Percentiles rank a stretch among this genome's conserved stretches.
Conservation (phyloP, 306 rosid genomes). For the Cucurbita maxima region DNA sequence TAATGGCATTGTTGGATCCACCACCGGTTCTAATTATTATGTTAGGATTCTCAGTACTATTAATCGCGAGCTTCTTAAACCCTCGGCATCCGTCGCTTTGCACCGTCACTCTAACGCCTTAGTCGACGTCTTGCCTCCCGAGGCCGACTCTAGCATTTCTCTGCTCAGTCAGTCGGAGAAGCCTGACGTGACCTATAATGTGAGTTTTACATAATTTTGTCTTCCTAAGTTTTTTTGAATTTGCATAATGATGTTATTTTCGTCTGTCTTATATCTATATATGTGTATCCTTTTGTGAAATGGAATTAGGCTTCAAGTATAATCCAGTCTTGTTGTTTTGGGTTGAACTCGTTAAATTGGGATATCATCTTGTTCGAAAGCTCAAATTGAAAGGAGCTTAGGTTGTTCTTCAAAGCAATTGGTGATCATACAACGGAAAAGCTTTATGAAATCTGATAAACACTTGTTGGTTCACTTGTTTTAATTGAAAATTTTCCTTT, state of each 20-base stretch:
- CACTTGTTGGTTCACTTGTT: not conserved
- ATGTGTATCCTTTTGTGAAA: not conserved
- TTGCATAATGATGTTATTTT: not conserved
- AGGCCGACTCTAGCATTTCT: slow-evolving; percentile 93
- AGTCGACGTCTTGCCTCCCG: slow-evolving; percentile 93
- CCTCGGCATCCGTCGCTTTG: slow-evolving; percentile 86
- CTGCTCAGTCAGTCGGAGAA: slow-evolving; percentile 97
- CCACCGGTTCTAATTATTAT: slow-evolving; percentile 91
- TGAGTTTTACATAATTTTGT: slow-evolving; percentile 10
- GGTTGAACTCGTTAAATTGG: not conserved
- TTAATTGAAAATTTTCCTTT: not conserved
- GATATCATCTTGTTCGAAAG: not conserved
- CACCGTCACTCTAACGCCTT: slow-evolving; percentile 98
- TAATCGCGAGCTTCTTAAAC: slow-evolving; percentile 82
- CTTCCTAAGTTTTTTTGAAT: not conserved
- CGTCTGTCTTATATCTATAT: not conserved
- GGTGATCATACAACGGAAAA: not conserved
- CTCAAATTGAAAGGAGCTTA: not conserved
- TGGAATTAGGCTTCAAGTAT: slow-evolving; percentile 1
- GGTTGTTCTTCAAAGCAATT: not conserved
- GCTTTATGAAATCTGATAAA: not conserved
- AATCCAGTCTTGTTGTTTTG: not conserved
- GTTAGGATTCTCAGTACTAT: slow-evolving; percentile 89
- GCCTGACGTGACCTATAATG: slow-evolving; percentile 92
- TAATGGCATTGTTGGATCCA: slow-evolving; percentile 95